Percentiles rank a stretch among this genome's conserved stretches.
Conservation (phyloP, 495 filamentous ascomycete genomes). For the Lasiosphaeria ovina region DNA sequence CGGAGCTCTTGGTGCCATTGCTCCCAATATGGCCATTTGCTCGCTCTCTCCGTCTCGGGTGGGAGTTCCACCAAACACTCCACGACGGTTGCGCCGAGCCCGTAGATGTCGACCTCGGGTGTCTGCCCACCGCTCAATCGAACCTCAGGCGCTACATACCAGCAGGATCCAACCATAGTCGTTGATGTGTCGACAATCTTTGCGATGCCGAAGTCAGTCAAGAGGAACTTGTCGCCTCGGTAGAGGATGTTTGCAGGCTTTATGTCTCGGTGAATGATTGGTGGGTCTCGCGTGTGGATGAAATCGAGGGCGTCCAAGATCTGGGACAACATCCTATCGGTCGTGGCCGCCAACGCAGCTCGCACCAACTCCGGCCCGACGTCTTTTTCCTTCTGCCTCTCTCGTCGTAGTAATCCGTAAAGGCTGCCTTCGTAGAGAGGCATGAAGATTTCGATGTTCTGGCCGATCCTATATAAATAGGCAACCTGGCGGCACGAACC, state of each 20-base stretch:
- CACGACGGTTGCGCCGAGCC: slow-evolving; percentile 16
- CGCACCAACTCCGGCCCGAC: neutral
- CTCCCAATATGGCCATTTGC: neutral
- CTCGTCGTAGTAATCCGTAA: no score
- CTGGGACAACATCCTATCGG: slow-evolving; percentile 21
- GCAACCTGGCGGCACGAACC: no score
- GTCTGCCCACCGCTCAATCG: slow-evolving; percentile 13
- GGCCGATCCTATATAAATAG: no score
- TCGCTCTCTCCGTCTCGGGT: neutral
- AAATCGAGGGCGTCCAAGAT: slow-evolving; percentile 22
- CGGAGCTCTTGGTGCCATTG: neutral
- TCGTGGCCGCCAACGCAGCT: slow-evolving; percentile 5
- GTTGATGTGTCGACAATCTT: slow-evolving; percentile 21
- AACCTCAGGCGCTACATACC: slow-evolving; percentile 18
- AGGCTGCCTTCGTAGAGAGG: no score
- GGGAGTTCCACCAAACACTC: slow-evolving; percentile 18
- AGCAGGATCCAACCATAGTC: slow-evolving; percentile 18
- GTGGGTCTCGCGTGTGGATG: slow-evolving; percentile 20
- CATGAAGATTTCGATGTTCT: no score
- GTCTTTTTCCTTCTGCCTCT: no score
- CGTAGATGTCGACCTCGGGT: slow-evolving; percentile 16
- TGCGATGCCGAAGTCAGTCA: slow-evolving; percentile 25
- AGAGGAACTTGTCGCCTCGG: slow-evolving; percentile 14
- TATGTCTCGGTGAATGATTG: slow-evolving; percentile 26
- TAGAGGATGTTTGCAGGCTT: slow-evolving; percentile 22